These are phyloP conservation scores for Pseudocercospora macadamiae DNA, from an alignment of 2,329 filamentous ascomycete species.

Conservation along the genomic window DNA sequence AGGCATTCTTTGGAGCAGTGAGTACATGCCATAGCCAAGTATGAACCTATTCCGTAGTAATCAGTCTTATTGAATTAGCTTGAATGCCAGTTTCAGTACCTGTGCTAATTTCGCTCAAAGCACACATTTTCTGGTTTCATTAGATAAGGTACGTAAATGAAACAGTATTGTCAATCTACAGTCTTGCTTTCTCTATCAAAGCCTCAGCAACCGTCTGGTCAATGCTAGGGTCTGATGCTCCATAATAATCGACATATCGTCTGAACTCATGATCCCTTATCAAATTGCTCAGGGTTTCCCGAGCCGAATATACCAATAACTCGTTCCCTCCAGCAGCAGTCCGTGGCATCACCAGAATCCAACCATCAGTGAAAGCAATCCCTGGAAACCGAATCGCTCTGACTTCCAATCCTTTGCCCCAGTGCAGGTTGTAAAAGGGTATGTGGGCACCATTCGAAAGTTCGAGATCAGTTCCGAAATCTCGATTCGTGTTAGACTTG, in stretches of 20 bases:
- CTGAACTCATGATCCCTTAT: constrained; percentile 19
- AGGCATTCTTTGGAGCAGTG: too few species aligned
- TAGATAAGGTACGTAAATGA: not conserved
- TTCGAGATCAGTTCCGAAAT: constrained; percentile 22
- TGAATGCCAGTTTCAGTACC: too few species aligned
- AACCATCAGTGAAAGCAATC: constrained; percentile 18
- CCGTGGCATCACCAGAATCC: constrained; percentile 7
- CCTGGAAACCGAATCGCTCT: constrained; percentile 3
- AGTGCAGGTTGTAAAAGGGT: constrained; percentile 16
- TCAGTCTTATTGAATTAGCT: too few species aligned
- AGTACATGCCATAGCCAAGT: too few species aligned
- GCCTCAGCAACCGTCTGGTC: constrained; percentile 11
- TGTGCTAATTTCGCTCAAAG: too few species aligned
- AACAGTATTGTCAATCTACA: not conserved
- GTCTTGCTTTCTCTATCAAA: constrained; percentile 3
- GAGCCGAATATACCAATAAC: constrained; percentile 9
- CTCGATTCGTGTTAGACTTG: constrained; percentile 18
- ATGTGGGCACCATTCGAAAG: constrained; percentile 13
- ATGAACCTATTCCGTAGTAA: too few species aligned
- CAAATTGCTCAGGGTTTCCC: constrained; percentile 12
- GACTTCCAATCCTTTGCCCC: constrained; percentile 17
- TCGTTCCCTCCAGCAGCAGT: constrained; percentile 10
- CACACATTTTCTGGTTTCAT: not conserved
- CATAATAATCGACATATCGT: constrained; percentile 16
- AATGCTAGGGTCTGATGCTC: constrained; percentile 1